A percentile compares a stretch with the other conserved stretches of the same genome.
phyloP scores from a whole-genome alignment of 2,329 filamentous ascomycete species.

The Aspergillus ochraceoroseus region DNA sequence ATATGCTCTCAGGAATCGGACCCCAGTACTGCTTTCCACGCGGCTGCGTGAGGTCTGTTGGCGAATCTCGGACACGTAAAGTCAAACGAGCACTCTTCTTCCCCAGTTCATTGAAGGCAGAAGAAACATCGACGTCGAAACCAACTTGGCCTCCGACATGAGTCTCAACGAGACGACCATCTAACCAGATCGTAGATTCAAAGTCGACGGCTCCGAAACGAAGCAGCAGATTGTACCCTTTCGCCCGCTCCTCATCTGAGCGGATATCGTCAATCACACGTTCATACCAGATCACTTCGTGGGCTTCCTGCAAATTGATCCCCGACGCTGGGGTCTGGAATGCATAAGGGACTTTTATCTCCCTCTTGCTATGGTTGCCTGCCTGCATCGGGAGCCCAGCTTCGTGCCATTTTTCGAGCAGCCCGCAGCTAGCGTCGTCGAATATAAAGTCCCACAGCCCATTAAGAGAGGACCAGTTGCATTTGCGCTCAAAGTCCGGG shows the following conservation, averaged over 20 bases:
- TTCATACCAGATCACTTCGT: constrained; percentile 66
- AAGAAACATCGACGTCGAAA: constrained; percentile 57
- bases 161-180: constrained; percentile 48
- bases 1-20: constrained; percentile 52
- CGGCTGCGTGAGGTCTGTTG: constrained; percentile 60
- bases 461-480: constrained; percentile 57
- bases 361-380: constrained; percentile 43
- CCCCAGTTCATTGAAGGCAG: constrained; percentile 13
- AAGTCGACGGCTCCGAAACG: constrained; percentile 52
- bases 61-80: constrained; percentile 59
- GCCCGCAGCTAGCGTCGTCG: constrained; percentile 59
- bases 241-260: constrained; percentile 38
- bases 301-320: constrained; percentile 57
- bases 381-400: constrained; percentile 22
- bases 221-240: constrained; percentile 38
- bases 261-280: constrained; percentile 51
- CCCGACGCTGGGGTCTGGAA: constrained; percentile 62
- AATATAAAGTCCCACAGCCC: constrained; percentile 62
- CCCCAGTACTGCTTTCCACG: constrained; percentile 65
- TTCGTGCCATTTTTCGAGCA: constrained; percentile 24
- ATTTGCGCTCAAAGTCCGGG: constrained; percentile 57
- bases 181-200: constrained; percentile 52
- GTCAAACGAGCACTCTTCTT: constrained; percentile 44
- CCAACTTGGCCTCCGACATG: constrained; percentile 60
- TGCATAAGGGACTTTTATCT: constrained; percentile 60